Evolutionary conservation across 768 basidiomycete genomes (phyloP).

Genomic region (Clitopilus passeckerianus): DNA sequence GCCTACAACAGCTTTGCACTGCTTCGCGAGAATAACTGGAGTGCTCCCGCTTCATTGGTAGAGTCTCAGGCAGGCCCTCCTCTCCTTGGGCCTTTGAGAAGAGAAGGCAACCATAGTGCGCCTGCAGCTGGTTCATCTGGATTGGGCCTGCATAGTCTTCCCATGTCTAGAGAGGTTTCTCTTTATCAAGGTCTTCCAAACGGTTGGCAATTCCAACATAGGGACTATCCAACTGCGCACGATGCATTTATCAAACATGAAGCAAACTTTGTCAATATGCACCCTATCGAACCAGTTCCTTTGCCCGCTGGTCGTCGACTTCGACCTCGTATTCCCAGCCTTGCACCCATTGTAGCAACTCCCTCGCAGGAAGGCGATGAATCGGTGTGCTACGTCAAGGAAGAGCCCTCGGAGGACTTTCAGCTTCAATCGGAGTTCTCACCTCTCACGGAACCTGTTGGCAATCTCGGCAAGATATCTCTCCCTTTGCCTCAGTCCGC

Average conservation of each 20-base stretch:
- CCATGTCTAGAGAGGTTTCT: slow-evolving; percentile 43
- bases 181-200: slow-evolving; percentile 42
- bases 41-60: not conserved
- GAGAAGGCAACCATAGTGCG: slow-evolving; percentile 6
- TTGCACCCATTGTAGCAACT: slow-evolving; percentile 23
- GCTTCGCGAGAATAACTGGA: not conserved
- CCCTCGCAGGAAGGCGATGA: not conserved
- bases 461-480: not conserved
- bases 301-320: slow-evolving; percentile 6
- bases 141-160: slow-evolving; percentile 13
- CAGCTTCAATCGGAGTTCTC: not conserved
- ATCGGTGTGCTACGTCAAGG: not conserved
- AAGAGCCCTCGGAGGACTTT: not conserved
- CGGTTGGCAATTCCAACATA: slow-evolving; percentile 38
- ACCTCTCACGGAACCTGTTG: not conserved
- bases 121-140: not conserved
- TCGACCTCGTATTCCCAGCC: slow-evolving; percentile 34
- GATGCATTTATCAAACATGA: slow-evolving; percentile 25
- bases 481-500: not conserved
- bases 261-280: slow-evolving; percentile 16
- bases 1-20: not conserved
- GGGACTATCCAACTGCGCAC: slow-evolving; percentile 29
- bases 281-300: slow-evolving; percentile 1
- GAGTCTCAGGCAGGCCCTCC: not conserved
- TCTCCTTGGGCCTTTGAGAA: slow-evolving; percentile 1